Evolutionary conservation across 768 basidiomycete species (phyloP).

Genomic region (Trametes meyenii): DNA sequence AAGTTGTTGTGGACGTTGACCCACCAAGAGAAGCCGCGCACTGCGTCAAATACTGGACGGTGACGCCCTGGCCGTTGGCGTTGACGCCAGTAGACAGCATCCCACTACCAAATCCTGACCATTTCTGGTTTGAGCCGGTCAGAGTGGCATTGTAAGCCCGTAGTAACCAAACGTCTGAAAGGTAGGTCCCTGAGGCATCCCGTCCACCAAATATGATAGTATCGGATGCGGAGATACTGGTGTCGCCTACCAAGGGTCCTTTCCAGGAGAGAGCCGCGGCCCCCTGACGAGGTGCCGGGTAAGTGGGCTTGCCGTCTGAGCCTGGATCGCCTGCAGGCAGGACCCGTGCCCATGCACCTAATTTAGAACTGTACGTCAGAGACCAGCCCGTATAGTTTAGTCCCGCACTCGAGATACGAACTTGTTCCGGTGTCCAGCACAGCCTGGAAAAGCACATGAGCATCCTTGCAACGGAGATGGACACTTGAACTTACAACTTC

Average conservation of each 20-base stretch:
- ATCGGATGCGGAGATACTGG: conserved; percentile 56
- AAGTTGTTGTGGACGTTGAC: not conserved
- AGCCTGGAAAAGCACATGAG: conserved; percentile 42
- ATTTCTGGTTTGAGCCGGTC: conserved; percentile 54
- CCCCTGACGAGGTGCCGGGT: conserved; percentile 72
- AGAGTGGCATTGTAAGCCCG: conserved; percentile 69
- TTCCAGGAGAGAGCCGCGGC: conserved; percentile 62
- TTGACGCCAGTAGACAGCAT: conserved; percentile 60
- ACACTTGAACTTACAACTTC: conserved; percentile 60
- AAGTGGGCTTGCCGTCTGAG: conserved; percentile 45
- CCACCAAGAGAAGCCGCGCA: conserved; percentile 52
- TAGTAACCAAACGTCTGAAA: conserved; percentile 79
- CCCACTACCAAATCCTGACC: conserved; percentile 70
- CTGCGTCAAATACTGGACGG: conserved; percentile 55
- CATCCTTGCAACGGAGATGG: not conserved
- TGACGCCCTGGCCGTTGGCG: conserved; percentile 72
- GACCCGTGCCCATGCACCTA: conserved; percentile 64
- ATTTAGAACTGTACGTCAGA: not conserved
- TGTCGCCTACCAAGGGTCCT: conserved; percentile 57
- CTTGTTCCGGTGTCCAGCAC: conserved; percentile 52
- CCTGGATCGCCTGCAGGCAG: conserved; percentile 79
- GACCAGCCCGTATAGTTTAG: not conserved
- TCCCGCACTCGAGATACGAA: not conserved
- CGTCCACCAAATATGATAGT: conserved; percentile 80
- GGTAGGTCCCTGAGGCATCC: conserved; percentile 64